Evolutionary conservation across 768 basidiomycete species (phyloP), one percentile per base, ranked within the genome.

Genomic region (Kockovaella imperatae): DNA sequence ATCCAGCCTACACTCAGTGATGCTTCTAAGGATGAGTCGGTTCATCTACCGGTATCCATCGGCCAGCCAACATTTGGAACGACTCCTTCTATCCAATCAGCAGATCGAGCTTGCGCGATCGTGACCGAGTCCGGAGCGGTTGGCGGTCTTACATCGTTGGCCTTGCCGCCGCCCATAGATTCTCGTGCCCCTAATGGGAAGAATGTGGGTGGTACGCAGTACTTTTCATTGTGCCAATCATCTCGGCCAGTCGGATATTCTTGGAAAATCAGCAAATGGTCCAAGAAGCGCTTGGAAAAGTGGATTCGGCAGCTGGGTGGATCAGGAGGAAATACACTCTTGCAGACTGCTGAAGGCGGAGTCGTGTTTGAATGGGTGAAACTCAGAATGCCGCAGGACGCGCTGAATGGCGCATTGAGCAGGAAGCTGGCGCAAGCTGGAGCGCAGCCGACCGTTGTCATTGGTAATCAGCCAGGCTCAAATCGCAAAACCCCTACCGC

Each of bases 331-430:
- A n/a, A n/a, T n/a, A n/a, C n/a, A n/a, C n/a, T n/a, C n/a, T n/a
- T n/a, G n/a, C n/a, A n/a, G n/a, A n/a, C n/a, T n/a, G 51, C 40
- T 11, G 64, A 64, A 4, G 55, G 59, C 30, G 64, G 67, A 44
- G 69, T 70, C 6, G 56, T 68, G 0, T 70, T 70, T 35, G 67
- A 67, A 49, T 70, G 69, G 69, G 61, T 61, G 31, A 67, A 67
- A 38, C n/a, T 62, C 20, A 45, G 23, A 17, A 25, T 25, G 26
- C 20, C 40, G 2, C 47, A 53, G n/a, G n/a, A n/a, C n/a, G n/a
- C n/a, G n/a, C n/a, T n/a, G n/a, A n/a, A n/a, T n/a, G n/a, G n/a
- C n/a, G n/a, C n/a, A n/a, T n/a, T n/a, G n/a, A n/a, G n/a, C n/a
- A n/a, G n/a, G n/a, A n/a, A n/a, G n/a, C n/a, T n/a, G n/a, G n/a